A percentile compares a stretch with the other conserved stretches of the same genome.
These are phyloP conservation scores for Rutstroemia sp. DNA, from an alignment of 2,329 filamentous ascomycete genomes.

Conservation along the genomic window DNA sequence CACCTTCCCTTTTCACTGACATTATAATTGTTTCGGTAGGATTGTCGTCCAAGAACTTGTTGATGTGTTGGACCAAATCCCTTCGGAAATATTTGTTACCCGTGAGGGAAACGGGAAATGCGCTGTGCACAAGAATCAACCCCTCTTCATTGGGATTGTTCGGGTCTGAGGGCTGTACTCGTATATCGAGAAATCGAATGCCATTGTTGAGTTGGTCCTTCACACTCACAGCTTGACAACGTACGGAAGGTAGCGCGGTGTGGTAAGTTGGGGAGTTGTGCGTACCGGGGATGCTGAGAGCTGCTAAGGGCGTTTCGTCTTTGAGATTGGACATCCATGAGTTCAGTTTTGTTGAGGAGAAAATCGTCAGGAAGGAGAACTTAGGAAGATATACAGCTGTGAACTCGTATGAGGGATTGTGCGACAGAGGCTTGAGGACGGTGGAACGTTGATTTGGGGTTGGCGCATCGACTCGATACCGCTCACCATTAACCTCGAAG, in stretches of 20 bases:
- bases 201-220: slow-evolving; percentile 78
- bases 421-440: slow-evolving; percentile 50
- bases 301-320: slow-evolving; percentile 65
- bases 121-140: slow-evolving; percentile 79
- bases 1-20: slow-evolving; percentile 85
- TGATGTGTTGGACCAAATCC: slow-evolving; percentile 62
- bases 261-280: slow-evolving; percentile 89
- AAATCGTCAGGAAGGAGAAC: slow-evolving; percentile 52
- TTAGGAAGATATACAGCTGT: slow-evolving; percentile 59
- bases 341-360: slow-evolving; percentile 61
- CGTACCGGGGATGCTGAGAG: slow-evolving; percentile 86
- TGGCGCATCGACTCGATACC: slow-evolving; percentile 67
- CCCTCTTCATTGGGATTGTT: slow-evolving; percentile 53
- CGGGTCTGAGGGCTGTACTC: slow-evolving; percentile 60
- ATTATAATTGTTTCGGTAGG: slow-evolving; percentile 78
- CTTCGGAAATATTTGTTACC: slow-evolving; percentile 71
- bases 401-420: slow-evolving; percentile 45
- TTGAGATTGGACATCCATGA: slow-evolving; percentile 76
- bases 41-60: slow-evolving; percentile 69
- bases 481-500: slow-evolving; percentile 56
- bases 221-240: slow-evolving; percentile 79
- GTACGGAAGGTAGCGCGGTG: slow-evolving; percentile 80
- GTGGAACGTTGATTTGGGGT: slow-evolving; percentile 52
- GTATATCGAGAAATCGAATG: slow-evolving; percentile 88
- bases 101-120: slow-evolving; percentile 79